Percentiles rank a stretch among this genome's conserved stretches.
These are phyloP conservation scores for Saccharomyces hybrid DNA, from an alignment of 1,139 yeast genomes.

Conservation along the genomic window DNA sequence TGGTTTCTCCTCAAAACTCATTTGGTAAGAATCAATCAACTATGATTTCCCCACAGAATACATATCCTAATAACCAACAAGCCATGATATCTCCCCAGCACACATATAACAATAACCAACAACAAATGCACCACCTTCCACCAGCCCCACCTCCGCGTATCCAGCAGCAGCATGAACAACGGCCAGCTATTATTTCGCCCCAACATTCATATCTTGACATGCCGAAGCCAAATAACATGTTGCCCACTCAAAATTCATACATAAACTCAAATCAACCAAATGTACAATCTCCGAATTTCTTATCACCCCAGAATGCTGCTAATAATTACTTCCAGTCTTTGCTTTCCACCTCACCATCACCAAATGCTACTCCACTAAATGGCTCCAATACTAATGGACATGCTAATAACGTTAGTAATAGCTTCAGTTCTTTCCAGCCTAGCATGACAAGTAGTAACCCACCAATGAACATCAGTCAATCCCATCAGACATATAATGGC, in stretches of 20 bases:
- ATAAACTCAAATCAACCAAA: slow-evolving; percentile 12
- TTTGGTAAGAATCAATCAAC: neutral
- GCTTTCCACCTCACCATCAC: slow-evolving; percentile 23
- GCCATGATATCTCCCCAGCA: neutral
- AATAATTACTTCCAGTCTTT: slow-evolving; percentile 22
- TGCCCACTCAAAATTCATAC: neutral
- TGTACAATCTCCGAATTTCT: slow-evolving; percentile 22
- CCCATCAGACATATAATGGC: slow-evolving; percentile 8
- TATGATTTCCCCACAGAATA: neutral
- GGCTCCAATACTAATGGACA: neutral
- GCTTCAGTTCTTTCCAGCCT: neutral
- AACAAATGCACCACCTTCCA: slow-evolving; percentile 22
- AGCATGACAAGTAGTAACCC: neutral
- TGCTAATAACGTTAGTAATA: neutral
- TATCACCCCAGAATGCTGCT: slow-evolving; percentile 21
- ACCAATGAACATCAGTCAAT: neutral
- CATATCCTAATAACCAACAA: neutral
- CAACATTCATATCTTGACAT: slow-evolving; percentile 10
- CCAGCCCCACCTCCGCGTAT: slow-evolving; percentile 12
- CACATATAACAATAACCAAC: slow-evolving; percentile 7
- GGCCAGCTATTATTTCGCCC: neutral
- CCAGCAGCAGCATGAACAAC: slow-evolving; percentile 9
- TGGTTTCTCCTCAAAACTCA: slow-evolving; percentile 5
- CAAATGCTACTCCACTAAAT: slow-evolving; percentile 4
- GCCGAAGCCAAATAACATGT: neutral